Conservation (phyloP, 2,329 filamentous ascomycete genomes). For the Alternaria tenuissima region DNA sequence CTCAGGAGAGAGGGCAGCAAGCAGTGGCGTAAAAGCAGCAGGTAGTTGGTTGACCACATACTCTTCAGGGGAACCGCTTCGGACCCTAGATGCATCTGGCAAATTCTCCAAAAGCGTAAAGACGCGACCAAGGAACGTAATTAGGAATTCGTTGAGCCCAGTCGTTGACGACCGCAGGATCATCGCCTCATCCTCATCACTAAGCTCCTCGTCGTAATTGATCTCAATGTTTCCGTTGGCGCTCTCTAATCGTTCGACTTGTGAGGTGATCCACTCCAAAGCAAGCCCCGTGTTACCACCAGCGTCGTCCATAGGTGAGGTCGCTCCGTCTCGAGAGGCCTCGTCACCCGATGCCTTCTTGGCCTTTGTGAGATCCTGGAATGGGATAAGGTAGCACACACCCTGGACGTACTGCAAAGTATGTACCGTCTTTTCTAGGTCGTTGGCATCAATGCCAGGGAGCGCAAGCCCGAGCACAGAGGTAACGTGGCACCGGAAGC, state of each 20-base stretch:
- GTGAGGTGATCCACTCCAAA: slow-evolving; percentile 90
- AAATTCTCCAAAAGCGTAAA: slow-evolving; percentile 96
- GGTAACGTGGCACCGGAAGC: slow-evolving; percentile 96
- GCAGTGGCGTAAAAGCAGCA: slow-evolving; percentile 86
- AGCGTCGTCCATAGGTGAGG: slow-evolving; percentile 45
- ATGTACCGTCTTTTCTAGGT: slow-evolving; percentile 94
- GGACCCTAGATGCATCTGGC: slow-evolving; percentile 85
- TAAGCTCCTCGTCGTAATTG: slow-evolving; percentile 82
- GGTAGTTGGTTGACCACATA: slow-evolving; percentile 96
- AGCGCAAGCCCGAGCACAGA: slow-evolving; percentile 90
- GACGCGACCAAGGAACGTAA: slow-evolving; percentile 89
- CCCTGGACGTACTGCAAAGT: slow-evolving; percentile 95
- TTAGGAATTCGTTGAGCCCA: slow-evolving; percentile 89
- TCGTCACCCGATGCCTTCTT: slow-evolving; percentile 35
- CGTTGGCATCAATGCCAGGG: slow-evolving; percentile 96
- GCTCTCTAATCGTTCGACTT: slow-evolving; percentile 92
- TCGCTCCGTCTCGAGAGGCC: slow-evolving; percentile 32
- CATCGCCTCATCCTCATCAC: slow-evolving; percentile 83
- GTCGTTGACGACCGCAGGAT: slow-evolving; percentile 94
- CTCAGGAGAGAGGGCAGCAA: slow-evolving; percentile 89
- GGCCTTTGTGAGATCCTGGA: slow-evolving; percentile 78
- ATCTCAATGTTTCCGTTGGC: slow-evolving; percentile 86
- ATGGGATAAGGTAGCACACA: slow-evolving; percentile 94
- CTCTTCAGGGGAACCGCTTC: slow-evolving; percentile 92
- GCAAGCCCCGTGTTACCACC: slow-evolving; percentile 66